A percentile compares a stretch with the other conserved stretches of the same genome.
These are phyloP conservation scores for Cyclotella atomus DNA, from an alignment of 108 stramenopile genomes.

Conservation along the genomic window DNA sequence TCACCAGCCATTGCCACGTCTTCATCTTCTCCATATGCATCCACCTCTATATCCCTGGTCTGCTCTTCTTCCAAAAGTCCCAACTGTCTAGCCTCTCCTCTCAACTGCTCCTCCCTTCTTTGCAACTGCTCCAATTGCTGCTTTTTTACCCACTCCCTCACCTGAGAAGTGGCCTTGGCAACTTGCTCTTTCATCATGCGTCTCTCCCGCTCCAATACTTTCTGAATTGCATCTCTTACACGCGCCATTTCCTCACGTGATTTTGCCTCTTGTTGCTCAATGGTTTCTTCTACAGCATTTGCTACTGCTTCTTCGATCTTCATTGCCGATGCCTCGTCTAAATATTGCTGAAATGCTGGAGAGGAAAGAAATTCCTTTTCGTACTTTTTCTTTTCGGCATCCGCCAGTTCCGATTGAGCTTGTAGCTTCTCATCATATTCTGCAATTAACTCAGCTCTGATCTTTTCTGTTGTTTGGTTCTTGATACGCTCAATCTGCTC, in stretches of 20 bases:
- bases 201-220: constrained; percentile 42
- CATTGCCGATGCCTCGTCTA: constrained; percentile 12
- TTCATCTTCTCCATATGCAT: neutral
- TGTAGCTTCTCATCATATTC: neutral
- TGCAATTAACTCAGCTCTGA: neutral
- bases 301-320: constrained; percentile 20
- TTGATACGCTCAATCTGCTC: constrained; percentile 34
- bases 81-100: constrained; percentile 31
- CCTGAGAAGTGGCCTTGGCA: constrained; percentile 31
- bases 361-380: neutral
- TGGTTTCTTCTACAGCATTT: constrained; percentile 25
- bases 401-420: neutral
- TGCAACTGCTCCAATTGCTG: constrained; percentile 41
- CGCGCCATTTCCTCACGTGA: constrained; percentile 37
- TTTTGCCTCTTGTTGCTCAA: constrained; percentile 10
- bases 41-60: too few species aligned
- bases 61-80: neutral
- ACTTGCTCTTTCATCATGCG: constrained; percentile 51
- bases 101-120: constrained; percentile 32
- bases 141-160: constrained; percentile 39
- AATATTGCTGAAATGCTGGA: constrained; percentile 16
- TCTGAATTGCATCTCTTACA: constrained; percentile 34
- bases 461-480: constrained; percentile 13
- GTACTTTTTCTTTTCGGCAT: neutral
- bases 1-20: neutral